Conservation (phyloP, 805 yeast species). For the Cyberlindnera subsufficiens region DNA sequence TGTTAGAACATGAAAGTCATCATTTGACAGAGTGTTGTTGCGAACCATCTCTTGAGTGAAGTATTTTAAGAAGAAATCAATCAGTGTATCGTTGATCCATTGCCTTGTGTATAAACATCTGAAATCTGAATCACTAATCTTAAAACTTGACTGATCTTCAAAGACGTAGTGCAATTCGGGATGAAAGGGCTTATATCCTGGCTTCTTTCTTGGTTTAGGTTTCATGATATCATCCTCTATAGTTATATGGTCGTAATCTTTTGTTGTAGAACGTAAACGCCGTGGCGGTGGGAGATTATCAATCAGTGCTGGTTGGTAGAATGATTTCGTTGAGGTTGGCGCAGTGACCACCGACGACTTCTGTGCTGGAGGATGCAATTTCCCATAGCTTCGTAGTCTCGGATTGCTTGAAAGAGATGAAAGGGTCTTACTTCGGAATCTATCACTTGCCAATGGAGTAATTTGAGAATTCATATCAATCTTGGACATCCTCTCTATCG, state of each 20-base stretch:
- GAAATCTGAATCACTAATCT: conserved; percentile 65
- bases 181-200: conserved; percentile 20
- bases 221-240: background rate
- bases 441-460: background rate
- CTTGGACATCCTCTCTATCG: background rate
- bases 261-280: background rate
- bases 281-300: background rate
- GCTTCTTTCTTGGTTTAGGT: background rate
- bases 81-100: conserved; percentile 85
- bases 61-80: conserved; percentile 75
- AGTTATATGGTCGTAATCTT: conserved; percentile 3
- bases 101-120: conserved; percentile 71
- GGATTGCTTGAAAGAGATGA: no score
- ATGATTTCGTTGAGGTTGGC: conserved; percentile 1
- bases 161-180: conserved; percentile 48
- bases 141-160: conserved; percentile 46
- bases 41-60: conserved; percentile 34
- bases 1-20: conserved; percentile 56
- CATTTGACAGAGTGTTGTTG: conserved; percentile 24
- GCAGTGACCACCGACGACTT: no score
- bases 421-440: no score
- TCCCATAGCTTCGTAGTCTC: no score
- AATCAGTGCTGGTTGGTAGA: conserved; percentile 1
- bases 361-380: no score
- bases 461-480: background rate